phyloP scores from a whole-genome alignment of 2,329 filamentous ascomycete species.

The Emmonsia crescens region DNA sequence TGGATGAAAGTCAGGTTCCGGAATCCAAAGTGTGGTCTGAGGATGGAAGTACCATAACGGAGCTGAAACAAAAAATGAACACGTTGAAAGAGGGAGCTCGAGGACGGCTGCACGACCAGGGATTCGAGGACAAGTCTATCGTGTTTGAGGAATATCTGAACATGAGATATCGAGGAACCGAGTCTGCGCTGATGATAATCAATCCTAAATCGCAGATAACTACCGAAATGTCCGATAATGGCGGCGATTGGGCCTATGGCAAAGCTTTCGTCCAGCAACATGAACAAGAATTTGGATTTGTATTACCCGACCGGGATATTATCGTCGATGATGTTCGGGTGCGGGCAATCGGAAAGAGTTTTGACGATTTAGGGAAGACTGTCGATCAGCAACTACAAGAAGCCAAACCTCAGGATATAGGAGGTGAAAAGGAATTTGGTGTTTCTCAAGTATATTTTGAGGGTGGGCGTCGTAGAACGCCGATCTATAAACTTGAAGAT shows the following conservation, averaged over 20 bases:
- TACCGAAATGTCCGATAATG: slow-evolving; percentile 44
- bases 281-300: slow-evolving; percentile 88
- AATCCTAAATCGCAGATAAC: slow-evolving; percentile 57
- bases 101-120: slow-evolving; percentile 59
- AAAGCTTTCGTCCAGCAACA: slow-evolving; percentile 79
- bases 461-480: slow-evolving; percentile 63
- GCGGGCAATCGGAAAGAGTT: slow-evolving; percentile 80
- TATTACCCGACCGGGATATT: slow-evolving; percentile 70
- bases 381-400: slow-evolving; percentile 73
- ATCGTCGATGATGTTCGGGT: slow-evolving; percentile 85
- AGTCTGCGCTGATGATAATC: slow-evolving; percentile 82
- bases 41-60: slow-evolving; percentile 45
- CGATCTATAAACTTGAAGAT: slow-evolving; percentile 71
- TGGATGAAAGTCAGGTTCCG: slow-evolving; percentile 65
- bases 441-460: slow-evolving; percentile 71
- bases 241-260: slow-evolving; percentile 70
- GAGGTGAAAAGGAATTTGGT: slow-evolving; percentile 54
- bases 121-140: slow-evolving; percentile 63
- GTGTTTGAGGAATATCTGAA: slow-evolving; percentile 88
- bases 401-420: slow-evolving; percentile 49
- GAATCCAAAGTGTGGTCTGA: slow-evolving; percentile 52
- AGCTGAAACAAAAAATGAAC: slow-evolving; percentile 62
- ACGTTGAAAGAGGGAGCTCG: slow-evolving; percentile 68
- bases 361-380: slow-evolving; percentile 65
- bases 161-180: slow-evolving; percentile 82